Evolutionary conservation across 495 filamentous ascomycete genomes (phyloP), one percentile per base, ranked within the genome.

Genomic region (Parathielavia appendiculata): DNA sequence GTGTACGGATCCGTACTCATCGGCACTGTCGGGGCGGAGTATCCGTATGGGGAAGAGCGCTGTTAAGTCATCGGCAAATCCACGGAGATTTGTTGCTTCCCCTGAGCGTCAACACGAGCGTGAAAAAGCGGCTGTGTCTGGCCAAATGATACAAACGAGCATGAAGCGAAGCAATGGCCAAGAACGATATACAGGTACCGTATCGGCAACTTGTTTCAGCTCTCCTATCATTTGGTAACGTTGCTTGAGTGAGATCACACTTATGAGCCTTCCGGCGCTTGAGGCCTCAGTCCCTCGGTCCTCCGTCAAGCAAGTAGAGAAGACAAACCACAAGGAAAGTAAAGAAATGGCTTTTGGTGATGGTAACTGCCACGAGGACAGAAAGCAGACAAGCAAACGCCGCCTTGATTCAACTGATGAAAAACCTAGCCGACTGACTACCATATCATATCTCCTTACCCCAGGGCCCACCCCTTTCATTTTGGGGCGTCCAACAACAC

Each of bases 341-440:
- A 30, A 22, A 51, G 7, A 51, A n/a, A 51, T 22, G 4, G 16
- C 48, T 51, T 51, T 51, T 51, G 32, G 22, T 38, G 26, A 51
- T 38, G n/a, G 2, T 36, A 2, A 38, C 35, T 20, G 16, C 5
- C 48, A 51, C 20, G 11, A 12, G 16, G 17, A n/a, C 48, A 38
- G 5, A n/a, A 7, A 47, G 23, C 3, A 46, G 16, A 32, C 13
- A 43, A 43, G 7, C 22, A 22, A 47, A 30, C 22, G 23, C 45
- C 45, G 51, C 39, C 23, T 34, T 54, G 39, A 44, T 54, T 26
- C 1, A 38, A n/a, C 23, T 10, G 11, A 14, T 38, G 10, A 38
- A 35, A 52, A 39, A 14, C 23, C 20, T 30, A 40, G 14, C 51
- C 51, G 2, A 35, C 30, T 6, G 13, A n/a, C 26, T 22, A 47